Evolutionary conservation across 73 alveolate genomes (phyloP), one percentile per base, ranked within the genome.

Genomic region (Diophrys appendiculata): DNA sequence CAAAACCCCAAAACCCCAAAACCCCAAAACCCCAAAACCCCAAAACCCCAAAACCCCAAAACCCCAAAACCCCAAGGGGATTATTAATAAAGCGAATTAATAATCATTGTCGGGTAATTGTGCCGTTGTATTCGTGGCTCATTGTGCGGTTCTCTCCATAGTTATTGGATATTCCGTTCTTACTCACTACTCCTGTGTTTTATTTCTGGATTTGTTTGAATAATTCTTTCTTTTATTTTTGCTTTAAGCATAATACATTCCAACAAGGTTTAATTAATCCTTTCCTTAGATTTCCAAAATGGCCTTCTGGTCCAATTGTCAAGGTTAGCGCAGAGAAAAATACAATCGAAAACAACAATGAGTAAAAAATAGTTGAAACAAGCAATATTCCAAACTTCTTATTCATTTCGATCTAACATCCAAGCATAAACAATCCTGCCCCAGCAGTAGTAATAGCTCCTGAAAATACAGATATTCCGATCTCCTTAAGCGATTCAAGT

Each of bases 401-500:
- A 29, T 25, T 25, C 13, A 33, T 14, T 23, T 23, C 67, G 8
- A 71, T n/a, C 13, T 18, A 52, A 31, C 60, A 11, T 71, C 69
- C 69, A 28, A 71, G 3, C 30, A 71, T 5, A n/a, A 71, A 34
- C 52, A 71, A 33, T 26, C 80, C 80, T 33, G 69, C 23, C 26
- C 33, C 67, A 11, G 32, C 32, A 24, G 92, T 84, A 43, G 92
- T 84, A 53, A 84, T 22, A 24, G 92, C 88, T 13, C 92, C 92
- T 35, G 80, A 72, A 23, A 84, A 69, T 29, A 84, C 78, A 23
- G 82, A 73, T 0, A 84, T 64, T 35, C 92, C 92, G 78, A 84
- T 84, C 65, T 78, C 71, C 53, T 70, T 78, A 35, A 77, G 69
- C 27, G 89, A 72, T 55, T 55, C 77, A 54, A 64, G 68, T 24